These are phyloP conservation scores for Amanita phalloides DNA, from an alignment of 768 basidiomycete genomes.

Conservation along the genomic window DNA sequence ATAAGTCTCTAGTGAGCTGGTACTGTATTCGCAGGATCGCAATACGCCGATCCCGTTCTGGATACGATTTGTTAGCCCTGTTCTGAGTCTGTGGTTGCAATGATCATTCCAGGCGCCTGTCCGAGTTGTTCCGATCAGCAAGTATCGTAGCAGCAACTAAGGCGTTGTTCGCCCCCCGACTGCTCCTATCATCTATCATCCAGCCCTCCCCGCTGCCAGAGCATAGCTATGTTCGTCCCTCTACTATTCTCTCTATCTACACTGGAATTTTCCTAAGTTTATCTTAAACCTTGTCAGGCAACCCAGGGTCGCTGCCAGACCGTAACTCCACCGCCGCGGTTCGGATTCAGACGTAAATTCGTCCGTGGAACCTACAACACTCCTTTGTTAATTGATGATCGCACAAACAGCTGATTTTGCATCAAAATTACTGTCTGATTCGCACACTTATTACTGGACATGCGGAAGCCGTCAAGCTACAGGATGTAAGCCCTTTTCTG, in stretches of 20 bases:
- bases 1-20: conserved; percentile 1
- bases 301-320: conserved; percentile 4
- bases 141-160: conserved; percentile 11
- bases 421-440: not conserved
- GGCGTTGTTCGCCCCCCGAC: not conserved
- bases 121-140: conserved; percentile 28
- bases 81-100: not conserved
- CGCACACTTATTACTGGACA: conserved; percentile 4
- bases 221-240: not conserved
- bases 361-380: conserved; percentile 23
- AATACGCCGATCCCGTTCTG: not conserved
- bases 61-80: not conserved
- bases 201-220: not conserved
- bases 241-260: not conserved
- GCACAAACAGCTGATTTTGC: not conserved
- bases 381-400: conserved; percentile 5
- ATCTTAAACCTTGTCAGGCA: not conserved
- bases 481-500: not conserved
- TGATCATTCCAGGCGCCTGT: conserved; percentile 12
- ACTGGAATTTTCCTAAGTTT: not conserved
- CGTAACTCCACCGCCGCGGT: conserved; percentile 25
- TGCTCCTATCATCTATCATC: not conserved
- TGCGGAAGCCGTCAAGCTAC: conserved; percentile 4
- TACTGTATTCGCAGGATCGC: not conserved
- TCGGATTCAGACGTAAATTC: conserved; percentile 19